Percentiles rank a stretch among this genome's conserved stretches.
These are phyloP conservation scores for Talaromyces sp. DNA, from an alignment of 2,329 filamentous ascomycete genomes.

Conservation along the genomic window DNA sequence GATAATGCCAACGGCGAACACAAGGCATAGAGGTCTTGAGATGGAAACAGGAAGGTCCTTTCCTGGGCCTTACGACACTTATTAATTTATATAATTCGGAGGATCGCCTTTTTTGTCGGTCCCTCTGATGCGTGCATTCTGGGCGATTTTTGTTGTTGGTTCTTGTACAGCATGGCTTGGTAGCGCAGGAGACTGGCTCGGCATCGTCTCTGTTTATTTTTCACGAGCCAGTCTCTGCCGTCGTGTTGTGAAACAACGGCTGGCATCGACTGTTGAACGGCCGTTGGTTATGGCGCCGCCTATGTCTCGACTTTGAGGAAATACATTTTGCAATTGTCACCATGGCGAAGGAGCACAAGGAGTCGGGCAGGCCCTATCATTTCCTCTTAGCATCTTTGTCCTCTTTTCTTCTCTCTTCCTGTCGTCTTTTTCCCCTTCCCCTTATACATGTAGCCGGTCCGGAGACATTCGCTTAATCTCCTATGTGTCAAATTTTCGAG, in stretches of 20 bases:
- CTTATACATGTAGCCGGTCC: slow-evolving; percentile 5
- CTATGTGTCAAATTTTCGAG: slow-evolving; percentile 2
- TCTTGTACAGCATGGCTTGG: slow-evolving; percentile 2
- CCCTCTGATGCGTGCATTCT: not conserved
- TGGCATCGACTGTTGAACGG: slow-evolving; percentile 1
- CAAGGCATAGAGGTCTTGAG: slow-evolving; percentile 2
- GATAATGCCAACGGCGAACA: slow-evolving; percentile 3
- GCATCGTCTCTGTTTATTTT: not conserved
- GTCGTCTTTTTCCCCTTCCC: not conserved
- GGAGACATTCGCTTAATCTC: slow-evolving; percentile 13
- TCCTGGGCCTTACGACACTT: not conserved
- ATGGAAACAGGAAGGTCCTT: not conserved
- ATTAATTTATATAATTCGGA: not conserved
- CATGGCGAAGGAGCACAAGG: slow-evolving; percentile 13
- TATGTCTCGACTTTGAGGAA: slow-evolving; percentile 3
- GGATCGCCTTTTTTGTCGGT: not conserved
- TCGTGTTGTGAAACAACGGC: slow-evolving; percentile 1
- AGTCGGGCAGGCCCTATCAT: slow-evolving; percentile 13
- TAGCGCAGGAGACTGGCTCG: not conserved
- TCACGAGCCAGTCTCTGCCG: not conserved
- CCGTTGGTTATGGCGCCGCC: not conserved
- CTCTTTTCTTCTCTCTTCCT: not conserved
- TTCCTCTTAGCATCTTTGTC: slow-evolving; percentile 12
- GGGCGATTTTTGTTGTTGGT: slow-evolving; percentile 2
- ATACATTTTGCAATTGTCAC: slow-evolving; percentile 8